Evolutionary conservation across 208 protist genomes (phyloP), one percentile per base, ranked within the genome.

Genomic region (Trypanosoma conorhini): DNA sequence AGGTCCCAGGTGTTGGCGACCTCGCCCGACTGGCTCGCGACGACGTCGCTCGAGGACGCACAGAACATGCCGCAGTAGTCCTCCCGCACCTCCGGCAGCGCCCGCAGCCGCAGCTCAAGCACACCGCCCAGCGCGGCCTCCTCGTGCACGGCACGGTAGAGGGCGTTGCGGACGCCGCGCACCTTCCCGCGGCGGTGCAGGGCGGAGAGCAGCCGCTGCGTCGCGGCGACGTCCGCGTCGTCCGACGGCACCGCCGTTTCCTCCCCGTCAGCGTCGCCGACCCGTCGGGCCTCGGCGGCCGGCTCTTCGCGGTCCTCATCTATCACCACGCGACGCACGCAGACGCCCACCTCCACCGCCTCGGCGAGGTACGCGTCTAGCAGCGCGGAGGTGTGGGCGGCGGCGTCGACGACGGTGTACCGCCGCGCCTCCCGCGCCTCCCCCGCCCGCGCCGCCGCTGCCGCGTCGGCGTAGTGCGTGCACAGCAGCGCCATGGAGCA

Each of bases 131-230:
- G 48, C 57, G 54, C 42, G 42, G 42, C 42, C 42, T 46, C 51
- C 66, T 82, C 76, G 51, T 87, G 82, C 54, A 83, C 78, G 4
- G 82, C 79, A 48, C 62, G 50, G 78, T 77, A 87, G 54, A 87
- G 70, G 1, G 67, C 19, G 61, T 87, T 87, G 40, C 82, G 81
- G 21, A 69, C 74, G 9, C 50, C 22, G 22, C 33, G 74, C 52
- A 76, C 78, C 24, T 74, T 72, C 33, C 50, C 58, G n/a, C 65
- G 67, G 68, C 62, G 50, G 24, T 70, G 57, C 58, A 81, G 28
- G n/a, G 28, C n/a, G n/a, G 38, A 17, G 33, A 76, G 42, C 3
- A 76, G 59, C 8, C 57, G 46, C 35, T 67, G 52, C 24, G 72
- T 70, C 13, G 55, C 72, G 15, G 64, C 62, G n/a, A 70, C 58